Evolutionary conservation across 2,329 filamentous ascomycete genomes (phyloP), one percentile per base, ranked within the genome.

Genomic region (Penicillium sp.): DNA sequence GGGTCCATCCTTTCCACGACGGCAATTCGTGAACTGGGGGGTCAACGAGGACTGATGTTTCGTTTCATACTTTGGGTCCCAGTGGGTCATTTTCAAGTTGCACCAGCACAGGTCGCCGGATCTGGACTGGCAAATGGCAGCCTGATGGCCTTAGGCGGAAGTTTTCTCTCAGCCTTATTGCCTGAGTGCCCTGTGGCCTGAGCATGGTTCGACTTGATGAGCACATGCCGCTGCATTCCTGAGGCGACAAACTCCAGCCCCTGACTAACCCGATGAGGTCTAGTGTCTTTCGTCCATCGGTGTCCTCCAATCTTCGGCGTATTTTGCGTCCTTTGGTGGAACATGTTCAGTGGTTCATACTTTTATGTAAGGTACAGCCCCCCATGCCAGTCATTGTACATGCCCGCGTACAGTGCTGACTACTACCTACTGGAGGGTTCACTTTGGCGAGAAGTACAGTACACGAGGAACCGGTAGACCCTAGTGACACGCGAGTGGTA

Each of bases 161-260:
- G 18, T 18, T 18, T 18, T 18, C 18, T 18, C 18, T 18, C 29
- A 11, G 11, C 29, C 7, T 32, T 4, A 8, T 9, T 25, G 40
- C 43, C 34, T 45, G 7, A 4, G 5, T 18, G 34, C 45, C 49
- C 46, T 47, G 3, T 6, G 28, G 37, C 44, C 40, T 48, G 28
- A 5, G 26, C n/a, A n/a, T 1, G 2, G 6, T 18, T 18, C 18
- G 3, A 13, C 35, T 4, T 12, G 0, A 24, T 18, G 18, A 18
- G 18, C 18, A 18, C 18, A 18, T 18, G 18, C 18, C 18, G 18
- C 37, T 45, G 37, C 9, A 33, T 12, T 4, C 9, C 12, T 43
- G 13, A 39, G 51, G 49, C 46, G 1, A 25, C 9, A 4, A 27
- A 35, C 45, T 32, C 29, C 7, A 32, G 29, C 29, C 45, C 45